Evolutionary conservation across 495 filamentous ascomycete species (phyloP).

Genomic region (Neohortaea acidophila): DNA sequence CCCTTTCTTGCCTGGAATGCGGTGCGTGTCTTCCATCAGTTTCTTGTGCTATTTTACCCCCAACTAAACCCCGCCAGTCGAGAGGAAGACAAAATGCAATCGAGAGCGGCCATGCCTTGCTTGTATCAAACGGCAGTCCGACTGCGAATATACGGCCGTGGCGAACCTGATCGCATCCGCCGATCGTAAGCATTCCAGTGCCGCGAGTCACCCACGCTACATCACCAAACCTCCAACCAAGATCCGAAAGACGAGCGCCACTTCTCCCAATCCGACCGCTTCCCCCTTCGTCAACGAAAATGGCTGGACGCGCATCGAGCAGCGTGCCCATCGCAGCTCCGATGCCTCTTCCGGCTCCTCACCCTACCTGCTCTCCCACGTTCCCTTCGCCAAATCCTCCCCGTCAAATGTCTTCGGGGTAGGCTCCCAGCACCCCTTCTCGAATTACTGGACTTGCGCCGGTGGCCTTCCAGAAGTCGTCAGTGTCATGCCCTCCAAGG

Average conservation of each 20-base stretch:
- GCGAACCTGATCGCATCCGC: conserved; percentile 45
- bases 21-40: no score
- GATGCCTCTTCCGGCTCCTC: conserved; percentile 26
- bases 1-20: conserved; percentile 55
- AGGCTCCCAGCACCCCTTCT: conserved; percentile 49
- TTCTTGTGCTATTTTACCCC: conserved; percentile 37
- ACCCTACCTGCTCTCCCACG: conserved; percentile 48
- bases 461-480: conserved; percentile 58
- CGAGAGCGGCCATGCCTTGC: conserved; percentile 42
- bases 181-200: conserved; percentile 26
- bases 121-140: conserved; percentile 54
- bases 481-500: conserved; percentile 50
- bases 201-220: conserved; percentile 35
- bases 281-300: conserved; percentile 12
- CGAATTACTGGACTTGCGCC: conserved; percentile 64
- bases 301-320: conserved; percentile 14
- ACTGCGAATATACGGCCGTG: conserved; percentile 51
- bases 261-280: neutral
- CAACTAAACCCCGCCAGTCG: conserved; percentile 1
- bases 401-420: conserved; percentile 56
- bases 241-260: conserved; percentile 12
- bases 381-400: conserved; percentile 46
- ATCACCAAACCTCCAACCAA: conserved; percentile 40
- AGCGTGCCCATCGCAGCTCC: conserved; percentile 16
- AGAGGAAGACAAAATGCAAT: conserved; percentile 28